Evolutionary conservation across 176 grass and related monocot genomes (phyloP).

Genomic region (Aegilops sharonensis): DNA sequence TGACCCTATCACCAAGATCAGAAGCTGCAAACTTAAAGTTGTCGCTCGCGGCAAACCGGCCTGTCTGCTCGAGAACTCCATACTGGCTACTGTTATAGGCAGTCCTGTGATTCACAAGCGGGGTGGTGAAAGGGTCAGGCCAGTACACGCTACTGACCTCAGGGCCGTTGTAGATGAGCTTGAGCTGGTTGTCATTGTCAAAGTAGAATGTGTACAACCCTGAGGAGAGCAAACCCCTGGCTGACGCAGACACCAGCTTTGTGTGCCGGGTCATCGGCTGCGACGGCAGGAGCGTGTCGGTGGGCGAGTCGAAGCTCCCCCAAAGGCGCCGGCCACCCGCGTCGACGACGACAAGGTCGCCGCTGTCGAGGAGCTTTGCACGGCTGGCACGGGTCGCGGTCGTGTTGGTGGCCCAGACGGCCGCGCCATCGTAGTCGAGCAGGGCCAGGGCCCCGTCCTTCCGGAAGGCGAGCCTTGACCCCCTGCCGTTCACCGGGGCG

Average conservation of each 20-base stretch:
- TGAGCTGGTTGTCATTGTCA: slow-evolving; percentile 38
- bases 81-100: slow-evolving; percentile 33
- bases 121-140: too few relatives aligned
- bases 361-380: too few relatives aligned
- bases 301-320: slow-evolving; percentile 45
- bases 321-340: too few relatives aligned
- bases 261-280: slow-evolving; percentile 45
- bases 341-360: too few relatives aligned
- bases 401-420: slow-evolving; percentile 41
- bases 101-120: background rate
- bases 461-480: slow-evolving; percentile 34
- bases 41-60: slow-evolving; percentile 39
- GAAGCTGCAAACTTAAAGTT: slow-evolving; percentile 33
- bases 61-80: slow-evolving; percentile 36
- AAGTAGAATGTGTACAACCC: slow-evolving; percentile 49
- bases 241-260: slow-evolving; percentile 34
- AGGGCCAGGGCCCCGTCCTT: background rate
- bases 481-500: slow-evolving; percentile 38
- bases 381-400: background rate
- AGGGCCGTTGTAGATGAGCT: slow-evolving; percentile 41
- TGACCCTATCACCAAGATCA: slow-evolving; percentile 32
- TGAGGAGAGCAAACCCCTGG: slow-evolving; percentile 41
- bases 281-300: slow-evolving; percentile 39
- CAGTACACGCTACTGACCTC: background rate
- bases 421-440: slow-evolving; percentile 30